Evolutionary conservation across 1,284 basidiomycete species (phyloP).

Genomic region (Schizophyllum amplum): DNA sequence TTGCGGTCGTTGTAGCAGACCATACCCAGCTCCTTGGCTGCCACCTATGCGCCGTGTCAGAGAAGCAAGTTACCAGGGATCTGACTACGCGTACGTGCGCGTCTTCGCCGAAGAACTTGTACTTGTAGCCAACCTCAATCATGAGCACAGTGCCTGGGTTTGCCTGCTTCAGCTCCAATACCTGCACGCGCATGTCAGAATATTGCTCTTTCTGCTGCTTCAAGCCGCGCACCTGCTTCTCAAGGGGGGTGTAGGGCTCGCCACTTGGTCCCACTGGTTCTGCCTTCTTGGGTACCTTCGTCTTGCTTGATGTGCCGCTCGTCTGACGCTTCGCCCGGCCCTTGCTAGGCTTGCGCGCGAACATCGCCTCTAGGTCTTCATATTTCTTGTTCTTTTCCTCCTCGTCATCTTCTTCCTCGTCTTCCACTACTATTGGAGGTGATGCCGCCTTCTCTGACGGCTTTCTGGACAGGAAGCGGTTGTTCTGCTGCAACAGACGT

Average conservation of each 20-base stretch:
- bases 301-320: conserved; percentile 14
- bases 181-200: conserved; percentile 28
- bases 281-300: conserved; percentile 26
- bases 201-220: background rate
- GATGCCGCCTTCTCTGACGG: conserved; percentile 2
- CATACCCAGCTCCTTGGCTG: conserved; percentile 78
- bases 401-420: conserved; percentile 14
- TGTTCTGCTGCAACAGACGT: conserved; percentile 43
- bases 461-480: conserved; percentile 17
- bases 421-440: conserved; percentile 6
- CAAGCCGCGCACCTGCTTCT: conserved; percentile 56
- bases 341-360: conserved; percentile 34
- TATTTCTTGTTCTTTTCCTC: conserved; percentile 29
- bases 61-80: background rate
- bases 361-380: conserved; percentile 37
- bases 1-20: conserved; percentile 73
- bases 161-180: conserved; percentile 62
- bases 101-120: conserved; percentile 85
- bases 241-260: conserved; percentile 72
- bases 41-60: conserved; percentile 42
- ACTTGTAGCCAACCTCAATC: conserved; percentile 87
- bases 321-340: conserved; percentile 8
- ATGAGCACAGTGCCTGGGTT: conserved; percentile 75
- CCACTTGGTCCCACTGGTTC: conserved; percentile 71
- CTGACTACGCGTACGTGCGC: conserved; percentile 50